phyloP scores from a whole-genome alignment of 106 monocot genomes.

The Dendrobium chrysotoxum region DNA sequence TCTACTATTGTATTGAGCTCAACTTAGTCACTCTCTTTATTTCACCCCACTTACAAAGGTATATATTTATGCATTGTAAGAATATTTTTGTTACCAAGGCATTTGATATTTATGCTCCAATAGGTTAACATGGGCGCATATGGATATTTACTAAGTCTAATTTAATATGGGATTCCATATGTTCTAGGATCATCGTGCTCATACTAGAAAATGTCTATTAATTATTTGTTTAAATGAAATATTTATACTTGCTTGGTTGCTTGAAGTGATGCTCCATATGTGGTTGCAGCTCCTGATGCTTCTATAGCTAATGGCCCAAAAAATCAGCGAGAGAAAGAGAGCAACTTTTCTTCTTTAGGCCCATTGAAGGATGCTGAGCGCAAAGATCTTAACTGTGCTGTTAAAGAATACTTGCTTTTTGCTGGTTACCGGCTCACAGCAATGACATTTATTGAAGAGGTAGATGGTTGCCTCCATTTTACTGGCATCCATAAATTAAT shows the following conservation, averaged over 20 bases:
- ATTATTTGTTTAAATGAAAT: background rate
- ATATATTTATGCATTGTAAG: background rate
- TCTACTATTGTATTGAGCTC: background rate
- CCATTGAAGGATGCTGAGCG: constrained; percentile 79
- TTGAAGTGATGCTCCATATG: constrained; percentile 1
- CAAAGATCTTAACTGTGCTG: constrained; percentile 82
- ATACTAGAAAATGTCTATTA: background rate
- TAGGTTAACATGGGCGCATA: background rate
- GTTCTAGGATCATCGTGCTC: background rate
- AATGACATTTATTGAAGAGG: constrained; percentile 99
- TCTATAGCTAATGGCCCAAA: constrained; percentile 21
- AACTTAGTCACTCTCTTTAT: background rate
- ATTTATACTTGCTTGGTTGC: background rate
- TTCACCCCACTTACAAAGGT: background rate
- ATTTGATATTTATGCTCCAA: background rate
- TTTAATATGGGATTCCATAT: background rate
- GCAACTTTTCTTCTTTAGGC: constrained; percentile 63
- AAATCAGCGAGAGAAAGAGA: constrained; percentile 34
- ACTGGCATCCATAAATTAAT: constrained; percentile 4
- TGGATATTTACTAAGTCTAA: background rate
- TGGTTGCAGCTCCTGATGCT: constrained; percentile 15
- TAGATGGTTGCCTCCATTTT: constrained; percentile 17
- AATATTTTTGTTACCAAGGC: background rate
- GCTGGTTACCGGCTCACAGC: constrained; percentile 91
- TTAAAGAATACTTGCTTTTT: constrained; percentile 94